These are phyloP conservation scores for Elasticomyces elasticus DNA, from an alignment of 495 filamentous ascomycete species.

Conservation along the genomic window DNA sequence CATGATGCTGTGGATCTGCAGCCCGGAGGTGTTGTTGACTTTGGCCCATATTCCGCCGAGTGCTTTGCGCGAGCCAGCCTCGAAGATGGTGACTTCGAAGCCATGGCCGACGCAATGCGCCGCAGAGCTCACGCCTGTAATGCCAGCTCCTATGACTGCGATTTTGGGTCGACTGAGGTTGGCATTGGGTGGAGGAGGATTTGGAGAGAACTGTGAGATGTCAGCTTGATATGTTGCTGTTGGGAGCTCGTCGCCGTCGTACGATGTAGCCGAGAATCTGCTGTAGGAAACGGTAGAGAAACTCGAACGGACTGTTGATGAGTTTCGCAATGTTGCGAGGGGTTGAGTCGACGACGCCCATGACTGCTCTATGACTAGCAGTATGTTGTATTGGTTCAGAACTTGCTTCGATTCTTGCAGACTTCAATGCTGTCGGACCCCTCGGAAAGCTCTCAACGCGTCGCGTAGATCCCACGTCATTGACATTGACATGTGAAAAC, in stretches of 20 bases:
- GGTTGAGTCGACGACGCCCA: background rate
- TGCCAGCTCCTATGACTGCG: slow-evolving; percentile 72
- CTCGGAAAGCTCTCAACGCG: background rate
- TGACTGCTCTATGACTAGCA: background rate
- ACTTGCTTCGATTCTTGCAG: too few relatives aligned
- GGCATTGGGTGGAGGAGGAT: slow-evolving; percentile 50
- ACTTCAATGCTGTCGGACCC: background rate
- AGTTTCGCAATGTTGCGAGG: slow-evolving; percentile 3
- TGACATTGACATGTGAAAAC: slow-evolving; percentile 12
- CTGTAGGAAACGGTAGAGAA: slow-evolving; percentile 59
- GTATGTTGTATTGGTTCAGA: background rate
- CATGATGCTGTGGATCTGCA: slow-evolving; percentile 80
- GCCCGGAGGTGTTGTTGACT: slow-evolving; percentile 54
- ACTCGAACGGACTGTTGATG: slow-evolving; percentile 37
- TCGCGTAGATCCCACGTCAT: background rate
- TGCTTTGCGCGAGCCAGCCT: slow-evolving; percentile 50
- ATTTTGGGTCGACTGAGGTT: slow-evolving; percentile 51
- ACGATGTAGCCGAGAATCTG: slow-evolving; percentile 48
- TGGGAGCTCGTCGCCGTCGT: background rate
- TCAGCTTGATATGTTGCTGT: background rate
- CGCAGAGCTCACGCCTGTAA: slow-evolving; percentile 74
- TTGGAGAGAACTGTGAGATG: slow-evolving; percentile 45
- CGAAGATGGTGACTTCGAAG: slow-evolving; percentile 72
- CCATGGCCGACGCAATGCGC: slow-evolving; percentile 82
- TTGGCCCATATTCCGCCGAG: slow-evolving; percentile 67